These are phyloP conservation scores for Agrocybe praecox DNA, from an alignment of 768 basidiomycete genomes.

Conservation along the genomic window DNA sequence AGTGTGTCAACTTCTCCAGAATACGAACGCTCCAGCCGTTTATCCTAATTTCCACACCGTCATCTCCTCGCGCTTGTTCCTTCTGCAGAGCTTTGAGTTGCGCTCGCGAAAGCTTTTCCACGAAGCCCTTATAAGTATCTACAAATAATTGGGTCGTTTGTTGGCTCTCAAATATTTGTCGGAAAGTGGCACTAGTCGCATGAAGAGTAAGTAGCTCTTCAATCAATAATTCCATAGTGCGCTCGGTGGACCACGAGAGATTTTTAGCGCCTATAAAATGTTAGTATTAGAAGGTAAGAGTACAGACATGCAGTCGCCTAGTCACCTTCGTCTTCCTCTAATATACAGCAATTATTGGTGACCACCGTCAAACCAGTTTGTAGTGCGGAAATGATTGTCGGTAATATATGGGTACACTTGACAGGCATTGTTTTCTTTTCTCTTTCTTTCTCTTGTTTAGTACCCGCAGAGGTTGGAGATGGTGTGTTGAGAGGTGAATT, in stretches of 20 bases:
- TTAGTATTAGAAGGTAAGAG: neutral
- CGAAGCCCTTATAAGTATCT: conserved; percentile 61
- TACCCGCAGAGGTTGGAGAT: conserved; percentile 20
- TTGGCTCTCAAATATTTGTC: conserved; percentile 73
- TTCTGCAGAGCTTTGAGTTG: conserved; percentile 11
- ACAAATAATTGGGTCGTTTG: conserved; percentile 69
- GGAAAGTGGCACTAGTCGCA: conserved; percentile 63
- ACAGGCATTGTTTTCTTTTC: conserved; percentile 29
- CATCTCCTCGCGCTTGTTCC: neutral
- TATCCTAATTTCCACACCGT: conserved; percentile 19
- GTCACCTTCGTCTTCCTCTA: conserved; percentile 32
- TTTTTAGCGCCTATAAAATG: conserved; percentile 12
- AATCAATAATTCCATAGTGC: conserved; percentile 60
- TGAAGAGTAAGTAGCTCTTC: conserved; percentile 75
- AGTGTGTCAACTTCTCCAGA: conserved; percentile 69
- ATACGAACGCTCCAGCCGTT: conserved; percentile 53
- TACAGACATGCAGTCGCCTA: neutral
- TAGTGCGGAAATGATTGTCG: conserved; percentile 71
- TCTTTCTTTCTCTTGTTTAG: conserved; percentile 22
- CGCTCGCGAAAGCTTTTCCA: conserved; percentile 39
- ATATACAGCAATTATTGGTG: conserved; percentile 35
- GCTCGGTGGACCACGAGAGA: conserved; percentile 31
- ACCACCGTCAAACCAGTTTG: conserved; percentile 52
- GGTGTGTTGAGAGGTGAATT: conserved; percentile 3
- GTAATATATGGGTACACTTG: conserved; percentile 72